phyloP scores from a whole-genome alignment of 208 protist genomes.

The Ichthyophonus hoferi region DNA sequence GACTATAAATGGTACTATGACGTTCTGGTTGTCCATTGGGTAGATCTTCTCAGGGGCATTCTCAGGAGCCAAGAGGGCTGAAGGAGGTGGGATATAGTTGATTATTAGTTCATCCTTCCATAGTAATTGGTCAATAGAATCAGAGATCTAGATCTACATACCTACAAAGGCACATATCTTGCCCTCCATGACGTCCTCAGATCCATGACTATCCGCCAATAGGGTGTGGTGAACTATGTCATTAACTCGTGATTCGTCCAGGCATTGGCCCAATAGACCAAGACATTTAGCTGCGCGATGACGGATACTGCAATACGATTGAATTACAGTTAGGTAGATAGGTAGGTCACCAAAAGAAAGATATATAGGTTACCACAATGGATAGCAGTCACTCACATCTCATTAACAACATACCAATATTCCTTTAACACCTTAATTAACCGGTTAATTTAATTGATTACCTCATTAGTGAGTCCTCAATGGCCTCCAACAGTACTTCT shows the following conservation, averaged over 20 bases:
- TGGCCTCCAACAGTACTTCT: neutral
- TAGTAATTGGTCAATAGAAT: no score
- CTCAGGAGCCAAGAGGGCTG: neutral
- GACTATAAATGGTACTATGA: neutral
- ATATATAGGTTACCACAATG: no score
- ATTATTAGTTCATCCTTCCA: no score
- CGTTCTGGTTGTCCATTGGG: neutral
- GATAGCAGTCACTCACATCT: no score
- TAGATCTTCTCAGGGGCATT: neutral
- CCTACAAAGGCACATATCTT: neutral
- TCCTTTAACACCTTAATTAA: no score
- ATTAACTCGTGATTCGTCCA: neutral
- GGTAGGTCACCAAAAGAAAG: no score
- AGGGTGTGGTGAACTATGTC: neutral
- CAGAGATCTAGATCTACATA: no score
- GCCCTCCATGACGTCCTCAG: neutral
- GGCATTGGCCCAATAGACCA: neutral
- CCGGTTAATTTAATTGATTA: no score
- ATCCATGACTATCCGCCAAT: neutral
- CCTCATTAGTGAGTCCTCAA: neutral
- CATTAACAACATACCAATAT: no score
- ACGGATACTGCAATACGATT: neutral
- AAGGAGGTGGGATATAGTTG: no score
- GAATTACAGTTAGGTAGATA: no score
- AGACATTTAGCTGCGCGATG: neutral